Evolutionary conservation across 2,329 filamentous ascomycete species (phyloP), one percentile per base, ranked within the genome.

Genomic region (Aspergillus hiratsukae): DNA sequence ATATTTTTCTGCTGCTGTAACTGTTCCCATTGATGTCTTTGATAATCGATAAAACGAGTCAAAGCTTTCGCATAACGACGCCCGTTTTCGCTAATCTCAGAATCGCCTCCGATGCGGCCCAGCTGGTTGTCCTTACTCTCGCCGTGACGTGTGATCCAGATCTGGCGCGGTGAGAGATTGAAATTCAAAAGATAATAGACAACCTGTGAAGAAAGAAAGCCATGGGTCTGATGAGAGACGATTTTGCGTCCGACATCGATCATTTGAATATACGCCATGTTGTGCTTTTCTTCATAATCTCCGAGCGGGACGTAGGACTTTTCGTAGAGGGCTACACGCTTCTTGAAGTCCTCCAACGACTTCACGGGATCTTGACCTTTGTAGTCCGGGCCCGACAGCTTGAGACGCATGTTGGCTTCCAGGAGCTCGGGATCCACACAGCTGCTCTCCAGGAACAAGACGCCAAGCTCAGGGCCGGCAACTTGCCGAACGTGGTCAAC

Each of bases 61-160:
- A 99, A 82, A 3, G 89, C 87, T 60, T 83, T 81, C 27, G 88
- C 91, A 70, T 97, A 99, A 61, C 81, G 83, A 59, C 86, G 83
- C 19, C 94, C 94, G 51, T 90, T 87, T 41, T 87, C 84, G 14
- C 90, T 96, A 28, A 99, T 79, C 19, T 89, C 83, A 0, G 92
- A 93, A 72, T 99, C 88, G 48, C 94, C 94, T 43, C 94, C 94
- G 58, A 99, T 90, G 72, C 90, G 95, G 59, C 92, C 91, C 2
- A 86, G 81, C 56, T 89, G 81, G 69, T 99, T 97, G 72, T 99
- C 94, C 58, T 84, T 72, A 55, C 91, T 97, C 74, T 97, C 90
- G 45, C 94, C 94, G 69, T 97, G 94, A 51, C 94, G 82, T 1
- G 94, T 97, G 69, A 99, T 95, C 94, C 94, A 99, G 58, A 99